These are phyloP conservation scores for Kwoniella mangroviensis DNA, from an alignment of 768 basidiomycete genomes.

Conservation along the genomic window DNA sequence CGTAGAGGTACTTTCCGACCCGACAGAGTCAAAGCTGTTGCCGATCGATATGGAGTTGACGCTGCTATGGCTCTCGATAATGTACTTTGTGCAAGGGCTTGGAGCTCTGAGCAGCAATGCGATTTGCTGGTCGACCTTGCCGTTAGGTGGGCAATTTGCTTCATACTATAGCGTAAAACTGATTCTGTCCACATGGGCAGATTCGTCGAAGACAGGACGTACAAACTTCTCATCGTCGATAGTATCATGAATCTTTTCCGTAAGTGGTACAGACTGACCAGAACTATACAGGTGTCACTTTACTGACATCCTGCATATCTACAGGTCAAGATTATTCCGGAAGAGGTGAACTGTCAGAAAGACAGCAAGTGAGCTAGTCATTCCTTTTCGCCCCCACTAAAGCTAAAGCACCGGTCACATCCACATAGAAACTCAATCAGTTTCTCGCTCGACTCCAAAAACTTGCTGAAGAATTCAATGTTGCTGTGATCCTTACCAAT, in stretches of 20 bases:
- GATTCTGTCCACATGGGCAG: constrained; percentile 15
- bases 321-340: constrained; percentile 80
- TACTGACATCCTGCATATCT: neutral
- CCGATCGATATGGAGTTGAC: constrained; percentile 92
- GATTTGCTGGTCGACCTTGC: constrained; percentile 56
- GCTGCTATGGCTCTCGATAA: constrained; percentile 74
- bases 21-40: constrained; percentile 86
- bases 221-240: constrained; percentile 76
- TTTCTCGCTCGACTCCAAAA: constrained; percentile 88
- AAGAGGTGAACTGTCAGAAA: constrained; percentile 88
- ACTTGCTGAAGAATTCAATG: constrained; percentile 74
- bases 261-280: constrained; percentile 20
- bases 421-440: constrained; percentile 72
- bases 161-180: constrained; percentile 56
- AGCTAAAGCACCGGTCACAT: constrained; percentile 11
- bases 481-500: constrained; percentile 86
- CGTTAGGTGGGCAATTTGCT: constrained; percentile 37
- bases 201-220: constrained; percentile 50
- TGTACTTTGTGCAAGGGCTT: constrained; percentile 75
- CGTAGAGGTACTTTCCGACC: constrained; percentile 69
- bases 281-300: neutral
- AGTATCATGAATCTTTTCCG: constrained; percentile 97
- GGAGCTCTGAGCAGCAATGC: constrained; percentile 51
- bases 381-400: constrained; percentile 10
- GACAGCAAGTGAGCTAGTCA: constrained; percentile 73